Conservation (phyloP, 2,329 filamentous ascomycete genomes). For the Leptographium lundbergii region DNA sequence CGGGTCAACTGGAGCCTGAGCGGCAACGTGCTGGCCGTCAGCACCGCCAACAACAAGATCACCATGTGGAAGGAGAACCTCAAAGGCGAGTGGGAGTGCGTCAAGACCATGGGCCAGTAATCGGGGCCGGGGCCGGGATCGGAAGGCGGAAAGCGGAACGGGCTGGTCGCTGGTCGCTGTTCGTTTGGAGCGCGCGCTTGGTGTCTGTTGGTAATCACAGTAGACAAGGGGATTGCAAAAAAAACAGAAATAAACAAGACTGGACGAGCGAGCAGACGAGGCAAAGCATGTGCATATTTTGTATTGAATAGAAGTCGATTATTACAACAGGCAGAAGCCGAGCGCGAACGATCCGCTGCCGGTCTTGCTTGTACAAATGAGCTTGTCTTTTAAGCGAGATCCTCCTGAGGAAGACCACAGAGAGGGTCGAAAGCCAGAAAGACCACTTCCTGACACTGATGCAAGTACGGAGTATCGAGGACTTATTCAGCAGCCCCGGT, state of each 20-base stretch:
- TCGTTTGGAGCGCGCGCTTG: neutral
- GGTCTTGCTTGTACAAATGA: no score
- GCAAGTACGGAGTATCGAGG: no score
- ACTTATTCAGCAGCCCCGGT: no score
- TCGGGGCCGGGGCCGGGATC: neutral
- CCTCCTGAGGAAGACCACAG: no score
- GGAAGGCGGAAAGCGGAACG: neutral
- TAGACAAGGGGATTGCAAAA: neutral
- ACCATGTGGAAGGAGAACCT: conserved; percentile 98
- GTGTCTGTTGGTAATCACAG: neutral
- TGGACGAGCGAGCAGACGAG: neutral
- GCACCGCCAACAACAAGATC: conserved; percentile 90
- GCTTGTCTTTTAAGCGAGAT: no score
- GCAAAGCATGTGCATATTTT: no score
- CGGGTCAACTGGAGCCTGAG: conserved; percentile 96
- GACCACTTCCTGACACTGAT: no score
- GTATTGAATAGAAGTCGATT: no score
- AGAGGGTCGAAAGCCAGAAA: no score
- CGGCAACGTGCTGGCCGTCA: conserved; percentile 90
- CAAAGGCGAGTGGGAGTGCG: conserved; percentile 90
- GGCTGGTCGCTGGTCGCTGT: neutral
- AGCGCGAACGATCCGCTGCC: no score
- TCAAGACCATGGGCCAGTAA: conserved; percentile 65
- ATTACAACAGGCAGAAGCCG: no score
- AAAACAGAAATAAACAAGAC: neutral